Percentiles rank a stretch among this genome's conserved stretches.
These are phyloP conservation scores for Trichosporon sp. DNA, from an alignment of 1,284 basidiomycete genomes.

Conservation along the genomic window DNA sequence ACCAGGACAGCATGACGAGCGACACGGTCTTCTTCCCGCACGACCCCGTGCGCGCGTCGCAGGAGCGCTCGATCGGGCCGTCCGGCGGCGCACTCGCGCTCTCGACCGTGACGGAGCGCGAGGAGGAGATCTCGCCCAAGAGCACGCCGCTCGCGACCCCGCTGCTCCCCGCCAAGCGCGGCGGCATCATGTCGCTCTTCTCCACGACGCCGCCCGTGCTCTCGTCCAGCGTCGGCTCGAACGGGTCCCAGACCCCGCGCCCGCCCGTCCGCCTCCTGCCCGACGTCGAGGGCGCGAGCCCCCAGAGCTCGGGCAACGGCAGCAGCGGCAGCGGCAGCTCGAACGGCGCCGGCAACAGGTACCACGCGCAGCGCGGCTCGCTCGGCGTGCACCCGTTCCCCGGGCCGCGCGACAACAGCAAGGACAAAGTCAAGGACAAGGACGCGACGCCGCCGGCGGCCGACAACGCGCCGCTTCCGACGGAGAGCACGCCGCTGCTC, in stretches of 20 bases:
- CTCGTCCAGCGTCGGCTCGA: conserved; percentile 9
- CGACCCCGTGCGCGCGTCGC: conserved; percentile 9
- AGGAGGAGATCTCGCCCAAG: not conserved
- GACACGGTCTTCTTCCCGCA: conserved; percentile 22
- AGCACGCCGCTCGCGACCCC: conserved; percentile 5
- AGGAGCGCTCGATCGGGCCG: not conserved
- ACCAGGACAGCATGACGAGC: conserved; percentile 25
- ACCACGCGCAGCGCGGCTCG: not conserved
- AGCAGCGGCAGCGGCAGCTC: too few species aligned
- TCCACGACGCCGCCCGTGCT: conserved; percentile 14
- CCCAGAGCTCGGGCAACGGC: too few species aligned
- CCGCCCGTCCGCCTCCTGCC: conserved; percentile 7
- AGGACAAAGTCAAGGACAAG: not conserved
- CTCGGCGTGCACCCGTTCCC: conserved; percentile 5
- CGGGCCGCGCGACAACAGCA: not conserved
- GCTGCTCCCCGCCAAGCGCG: conserved; percentile 12
- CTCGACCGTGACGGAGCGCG: conserved; percentile 12
- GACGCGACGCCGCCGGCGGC: not conserved
- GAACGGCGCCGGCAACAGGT: not conserved
- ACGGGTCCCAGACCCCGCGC: conserved; percentile 16
- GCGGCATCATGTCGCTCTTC: conserved; percentile 18
- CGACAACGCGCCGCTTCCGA: not conserved
- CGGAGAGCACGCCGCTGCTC: conserved; percentile 12
- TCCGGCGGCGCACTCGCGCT: conserved; percentile 6
- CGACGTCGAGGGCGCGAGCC: conserved; percentile 5